Evolutionary conservation across 345 rosid genomes (phyloP), one percentile per base, ranked within the genome.

Genomic region (Dovyalis caffra): DNA sequence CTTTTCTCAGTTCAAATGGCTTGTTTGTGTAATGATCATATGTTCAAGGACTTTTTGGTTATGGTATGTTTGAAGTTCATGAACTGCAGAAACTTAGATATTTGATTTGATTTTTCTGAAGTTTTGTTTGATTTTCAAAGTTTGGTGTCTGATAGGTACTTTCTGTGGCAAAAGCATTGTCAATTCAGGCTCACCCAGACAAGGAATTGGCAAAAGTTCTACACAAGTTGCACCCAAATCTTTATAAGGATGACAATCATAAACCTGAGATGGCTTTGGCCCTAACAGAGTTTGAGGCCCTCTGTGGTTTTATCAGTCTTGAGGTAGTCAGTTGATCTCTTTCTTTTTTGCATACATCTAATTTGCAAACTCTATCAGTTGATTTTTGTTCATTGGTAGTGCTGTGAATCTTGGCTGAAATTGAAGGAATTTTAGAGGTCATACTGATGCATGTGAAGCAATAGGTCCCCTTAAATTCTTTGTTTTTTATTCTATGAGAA

Each of bases 261-360:
- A 96, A 96, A 84, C 98, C 95, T 28, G 99, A 96, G 76, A 96
- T 96, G 99, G 99, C 99, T 68, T 86, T 96, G 87, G 99, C 99
- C 3, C 81, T 89, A 47, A 96, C 99, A 5, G 86, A 91, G 75
- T 93, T 91, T 76, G 95, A 92, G 81, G 99, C 99, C 43, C 91
- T 95, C 9, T 95, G 97, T 79, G 91, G 99, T 47, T 91, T 95
- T 75, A 83, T 92, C 69, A 83, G 88, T 81, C 85, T 85, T 62
- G 82, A 88, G 97, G 98, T 94, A 79, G 33, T 61, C 32, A 35
- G n/a, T 60, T 18, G 43, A 21, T 10, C 70, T 38, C 74, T 47
- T 7, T 63, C 38, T 72, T 40, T 21, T 29, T 28, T 71, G 26
- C 18, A 37, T 40, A 5, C 33, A 23, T 23, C 1, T 66, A 23